Base-by-base conservation (phyloP, 2,329 filamentous ascomycete genomes). In the Epichloe baconii region DNA sequence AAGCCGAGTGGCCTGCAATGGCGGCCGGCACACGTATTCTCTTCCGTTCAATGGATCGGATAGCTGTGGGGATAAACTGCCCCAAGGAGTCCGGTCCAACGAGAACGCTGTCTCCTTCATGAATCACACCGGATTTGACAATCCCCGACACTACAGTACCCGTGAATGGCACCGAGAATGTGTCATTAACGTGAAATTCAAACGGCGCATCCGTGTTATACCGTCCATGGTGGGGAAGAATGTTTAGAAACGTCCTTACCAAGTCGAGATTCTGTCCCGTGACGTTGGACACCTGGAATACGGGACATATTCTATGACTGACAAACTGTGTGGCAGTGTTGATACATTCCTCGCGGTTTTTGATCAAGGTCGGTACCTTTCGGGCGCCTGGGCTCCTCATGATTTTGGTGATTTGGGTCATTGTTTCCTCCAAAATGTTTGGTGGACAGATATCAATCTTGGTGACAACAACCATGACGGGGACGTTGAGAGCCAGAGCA, bases 361-460 rank as follows among this genome's bases (percentile, higher is more conserved):
- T 93, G 69, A 98, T 90, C 64, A 97, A 95, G 41, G 96, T 87
- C 2, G 93, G 93, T 38, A 98, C 94, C 69, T 98, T 98, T 40
- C 87, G 79, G 3, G 93, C 93, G 3, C 89, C 93, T 0, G 90
- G 90, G 51, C 87, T 94, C 67, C 95, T 95, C 57, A 98, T 76
- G 48, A 98, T 96, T 63, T 90, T 87, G 49, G 83, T 91, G 55
- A 98, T 80, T 66, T 97, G 91, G 11, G 82, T 85, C 44, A 97
- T 82, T 21, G 93, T 98, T 71, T 97, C 86, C 69, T 95, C 82
- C 23, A 98, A 74, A 61, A 98, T 96, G 57, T 97, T 86, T 2
- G 91, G 89, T 21, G 93, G 93, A 66, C 93, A 97, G 51, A 97
- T 97, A 65, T 97, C 93, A 57, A 97, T 95, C 73, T 97, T 98